These are phyloP conservation scores for Phaeodactylum tricornutum DNA, from an alignment of 108 stramenopile genomes.

Conservation along the genomic window DNA sequence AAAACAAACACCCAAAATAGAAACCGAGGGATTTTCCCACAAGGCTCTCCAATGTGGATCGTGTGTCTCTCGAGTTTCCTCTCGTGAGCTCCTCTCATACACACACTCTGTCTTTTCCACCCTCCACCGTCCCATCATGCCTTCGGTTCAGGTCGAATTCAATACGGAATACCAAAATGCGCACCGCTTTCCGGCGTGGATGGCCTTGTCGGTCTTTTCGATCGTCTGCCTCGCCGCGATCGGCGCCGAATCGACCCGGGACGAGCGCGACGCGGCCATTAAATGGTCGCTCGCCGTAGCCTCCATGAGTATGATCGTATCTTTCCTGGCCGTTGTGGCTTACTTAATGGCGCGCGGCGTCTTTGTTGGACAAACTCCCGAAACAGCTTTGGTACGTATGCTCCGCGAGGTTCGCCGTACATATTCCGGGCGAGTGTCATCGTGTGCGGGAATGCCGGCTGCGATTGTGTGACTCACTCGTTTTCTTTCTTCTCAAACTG, in stretches of 20 bases:
- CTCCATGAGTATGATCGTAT: conserved; percentile 10
- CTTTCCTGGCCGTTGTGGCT: conserved; percentile 1
- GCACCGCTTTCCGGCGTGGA: conserved; percentile 24
- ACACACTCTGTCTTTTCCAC: too few relatives aligned
- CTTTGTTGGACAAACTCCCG: conserved; percentile 15
- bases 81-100: too few relatives aligned
- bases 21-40: too few relatives aligned
- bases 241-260: neutral
- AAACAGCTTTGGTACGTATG: conserved; percentile 10
- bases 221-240: conserved; percentile 14
- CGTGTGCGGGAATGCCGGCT: too few relatives aligned
- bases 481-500: neutral
- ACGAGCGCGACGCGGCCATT: conserved; percentile 4
- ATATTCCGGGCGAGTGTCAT: too few relatives aligned
- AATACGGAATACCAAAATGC: conserved; percentile 12
- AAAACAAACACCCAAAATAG: too few relatives aligned
- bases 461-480: too few relatives aligned
- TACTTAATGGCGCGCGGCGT: conserved; percentile 5
- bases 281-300: conserved; percentile 14
- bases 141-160: conserved; percentile 2
- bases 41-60: too few relatives aligned
- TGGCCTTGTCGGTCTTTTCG: conserved; percentile 17
- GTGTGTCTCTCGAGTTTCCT: too few relatives aligned
- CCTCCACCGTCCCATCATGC: too few relatives aligned
- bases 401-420: too few relatives aligned